Evolutionary conservation across 345 rosid genomes (phyloP), one percentile per base, ranked within the genome.

Genomic region (Gossypium thurberi): DNA sequence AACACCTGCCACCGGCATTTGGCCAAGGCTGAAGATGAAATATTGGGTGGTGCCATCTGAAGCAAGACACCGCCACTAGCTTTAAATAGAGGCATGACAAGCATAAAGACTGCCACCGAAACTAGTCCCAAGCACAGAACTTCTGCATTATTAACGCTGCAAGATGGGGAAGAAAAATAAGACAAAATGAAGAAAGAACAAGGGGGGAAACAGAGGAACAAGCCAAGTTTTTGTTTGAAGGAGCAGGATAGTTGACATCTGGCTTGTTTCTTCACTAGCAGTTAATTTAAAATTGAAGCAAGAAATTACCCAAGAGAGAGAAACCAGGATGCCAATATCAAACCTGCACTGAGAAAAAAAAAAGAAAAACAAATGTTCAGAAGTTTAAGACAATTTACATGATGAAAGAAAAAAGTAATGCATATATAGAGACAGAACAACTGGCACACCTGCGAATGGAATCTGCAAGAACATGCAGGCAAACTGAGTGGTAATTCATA

Each of bases 251-350:
- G 62, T 44, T 18, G 20, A 65, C 23, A 9, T 20, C 6, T 26
- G 28, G 28, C 50, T 25, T 57, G 20, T 14, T 17, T 18, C 26
- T 20, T 60, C 37, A 74, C 8, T 1, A 26, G 21, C 69, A 66
- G 43, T 33, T 23, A 23, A 51, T 69, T 50, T 55, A 48, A 63
- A 69, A 51, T 52, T 42, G 76, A 78, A 77, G 69, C 15, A 44
- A 72, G 66, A 63, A 40, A 64, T 76, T 88, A 92, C 99, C 99
- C 98, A 1, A 95, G 87, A 66, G 99, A 92, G 76, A 95, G 81
- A 56, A 95, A 85, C 99, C 99, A 95, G 46, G 98, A 92, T 68
- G 99, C 99, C 78, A 95, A 78, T 77, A 95, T 87, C 84, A 95
- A 85, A 76, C 99, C 99, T 84, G 98, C 96, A 87, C 99, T 95